These are phyloP conservation scores for Verticillium klebahnii DNA, from an alignment of 2,329 filamentous ascomycete genomes.

Conservation along the genomic window DNA sequence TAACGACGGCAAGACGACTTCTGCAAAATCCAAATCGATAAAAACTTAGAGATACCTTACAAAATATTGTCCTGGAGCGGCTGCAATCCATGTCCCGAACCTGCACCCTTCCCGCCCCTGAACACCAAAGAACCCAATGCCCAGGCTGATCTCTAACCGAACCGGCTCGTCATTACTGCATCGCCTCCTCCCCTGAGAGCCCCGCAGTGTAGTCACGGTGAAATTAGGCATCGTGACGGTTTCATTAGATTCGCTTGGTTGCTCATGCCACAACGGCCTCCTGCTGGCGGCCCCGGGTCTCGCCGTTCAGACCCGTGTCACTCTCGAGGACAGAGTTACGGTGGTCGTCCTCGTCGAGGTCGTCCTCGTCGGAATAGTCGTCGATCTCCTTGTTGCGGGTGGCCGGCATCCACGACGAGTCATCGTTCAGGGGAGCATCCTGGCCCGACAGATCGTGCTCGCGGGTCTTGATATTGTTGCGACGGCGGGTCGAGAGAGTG, in stretches of 20 bases:
- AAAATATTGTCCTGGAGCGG: background rate
- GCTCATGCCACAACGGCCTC: constrained; percentile 42
- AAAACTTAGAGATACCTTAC: background rate
- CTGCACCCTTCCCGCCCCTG: background rate
- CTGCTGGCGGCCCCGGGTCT: constrained; percentile 51
- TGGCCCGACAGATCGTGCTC: constrained; percentile 75
- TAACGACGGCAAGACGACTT: background rate
- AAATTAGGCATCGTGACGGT: constrained; percentile 4
- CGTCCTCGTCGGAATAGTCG: constrained; percentile 60
- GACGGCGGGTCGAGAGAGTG: constrained; percentile 79
- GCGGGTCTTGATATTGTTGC: constrained; percentile 63
- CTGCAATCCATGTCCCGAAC: background rate
- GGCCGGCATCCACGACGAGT: constrained; percentile 81
- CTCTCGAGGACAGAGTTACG: constrained; percentile 46
- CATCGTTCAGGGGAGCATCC: constrained; percentile 72
- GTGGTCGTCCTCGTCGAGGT: constrained; percentile 54
- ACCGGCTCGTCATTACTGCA: background rate
- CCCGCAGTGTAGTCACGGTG: constrained; percentile 2
- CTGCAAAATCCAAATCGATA: background rate
- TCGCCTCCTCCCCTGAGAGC: background rate
- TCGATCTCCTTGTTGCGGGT: constrained; percentile 55
- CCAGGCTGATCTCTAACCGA: background rate
- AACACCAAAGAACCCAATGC: background rate
- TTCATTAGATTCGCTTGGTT: background rate
- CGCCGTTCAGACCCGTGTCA: constrained; percentile 47